Evolutionary conservation across 2,329 filamentous ascomycete genomes (phyloP).

Genomic region (Apiospora marii): DNA sequence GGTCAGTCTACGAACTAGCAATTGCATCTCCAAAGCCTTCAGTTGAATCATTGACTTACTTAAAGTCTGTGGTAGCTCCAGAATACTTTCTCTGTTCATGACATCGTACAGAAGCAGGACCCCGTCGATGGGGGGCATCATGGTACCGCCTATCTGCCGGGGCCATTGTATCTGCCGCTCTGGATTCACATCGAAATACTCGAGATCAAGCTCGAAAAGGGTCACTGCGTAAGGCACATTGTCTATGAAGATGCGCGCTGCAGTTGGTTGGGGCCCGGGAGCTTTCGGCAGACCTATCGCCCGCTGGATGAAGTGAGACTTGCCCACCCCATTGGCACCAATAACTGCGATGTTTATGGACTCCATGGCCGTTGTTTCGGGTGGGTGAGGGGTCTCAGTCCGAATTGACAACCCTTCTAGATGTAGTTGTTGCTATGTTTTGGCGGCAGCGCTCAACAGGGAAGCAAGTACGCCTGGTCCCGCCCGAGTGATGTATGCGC

Average conservation of each 20-base stretch:
- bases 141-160: conserved; percentile 72
- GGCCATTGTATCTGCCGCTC: conserved; percentile 70
- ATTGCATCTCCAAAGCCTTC: conserved; percentile 16
- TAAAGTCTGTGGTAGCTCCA: conserved; percentile 76
- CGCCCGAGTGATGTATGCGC: not conserved
- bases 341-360: conserved; percentile 72
- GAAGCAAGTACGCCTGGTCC: not conserved
- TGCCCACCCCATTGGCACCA: conserved; percentile 71
- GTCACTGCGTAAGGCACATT: conserved; percentile 65
- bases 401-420: not conserved
- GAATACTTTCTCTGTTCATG: conserved; percentile 77
- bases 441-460: not conserved
- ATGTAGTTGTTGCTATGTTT: not conserved
- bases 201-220: conserved; percentile 71
- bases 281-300: conserved; percentile 63
- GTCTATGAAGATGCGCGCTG: conserved; percentile 65
- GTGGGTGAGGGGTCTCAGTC: not conserved
- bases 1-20: conserved; percentile 30
- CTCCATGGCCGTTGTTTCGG: conserved; percentile 53
- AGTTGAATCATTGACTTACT: conserved; percentile 64
- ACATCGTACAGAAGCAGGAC: conserved; percentile 90
- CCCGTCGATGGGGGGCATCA: conserved; percentile 80
- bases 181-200: conserved; percentile 68
- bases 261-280: conserved; percentile 62
- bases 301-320: conserved; percentile 72